A percentile compares a stretch with the other conserved stretches of the same genome.
Evolutionary conservation across 768 basidiomycete species (phyloP).

Genomic region (Lepiota brunneoincarnata): DNA sequence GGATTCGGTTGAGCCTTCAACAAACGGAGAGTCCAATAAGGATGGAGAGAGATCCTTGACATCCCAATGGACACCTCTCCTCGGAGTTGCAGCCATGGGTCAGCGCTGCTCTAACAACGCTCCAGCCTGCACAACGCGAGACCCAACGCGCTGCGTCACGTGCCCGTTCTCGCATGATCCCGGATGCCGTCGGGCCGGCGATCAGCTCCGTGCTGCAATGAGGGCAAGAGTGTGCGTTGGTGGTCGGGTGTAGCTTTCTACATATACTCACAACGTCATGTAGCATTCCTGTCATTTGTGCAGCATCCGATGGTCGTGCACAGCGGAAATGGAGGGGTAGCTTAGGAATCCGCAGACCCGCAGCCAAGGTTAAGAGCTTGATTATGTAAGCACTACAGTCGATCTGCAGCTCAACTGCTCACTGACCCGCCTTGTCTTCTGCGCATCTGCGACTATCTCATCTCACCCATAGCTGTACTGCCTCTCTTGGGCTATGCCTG

Average conservation of each 20-base stretch:
- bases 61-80: constrained; percentile 53
- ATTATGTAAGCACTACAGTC: not conserved
- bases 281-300: too few species aligned
- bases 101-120: not conserved
- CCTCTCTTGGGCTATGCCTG: constrained; percentile 21
- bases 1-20: constrained; percentile 43
- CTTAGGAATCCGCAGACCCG: not conserved
- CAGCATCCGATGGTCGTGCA: too few species aligned
- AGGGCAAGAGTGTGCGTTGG: too few species aligned
- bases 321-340: too few species aligned
- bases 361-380: not conserved
- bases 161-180: constrained; percentile 4
- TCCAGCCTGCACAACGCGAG: not conserved
- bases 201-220: too few species aligned
- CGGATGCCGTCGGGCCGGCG: too few species aligned
- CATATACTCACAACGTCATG: too few species aligned
- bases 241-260: too few species aligned
- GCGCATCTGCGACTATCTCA: not conserved
- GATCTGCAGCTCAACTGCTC: not conserved
- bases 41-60: constrained; percentile 43
- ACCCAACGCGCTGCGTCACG: constrained; percentile 9
- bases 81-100: constrained; percentile 38
- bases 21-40: constrained; percentile 40
- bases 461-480: not conserved
- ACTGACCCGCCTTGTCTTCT: not conserved